A percentile compares a stretch with the other conserved stretches of the same genome.
Evolutionary conservation across 2,329 filamentous ascomycete genomes (phyloP).

Genomic region (Cryphonectria japonica): DNA sequence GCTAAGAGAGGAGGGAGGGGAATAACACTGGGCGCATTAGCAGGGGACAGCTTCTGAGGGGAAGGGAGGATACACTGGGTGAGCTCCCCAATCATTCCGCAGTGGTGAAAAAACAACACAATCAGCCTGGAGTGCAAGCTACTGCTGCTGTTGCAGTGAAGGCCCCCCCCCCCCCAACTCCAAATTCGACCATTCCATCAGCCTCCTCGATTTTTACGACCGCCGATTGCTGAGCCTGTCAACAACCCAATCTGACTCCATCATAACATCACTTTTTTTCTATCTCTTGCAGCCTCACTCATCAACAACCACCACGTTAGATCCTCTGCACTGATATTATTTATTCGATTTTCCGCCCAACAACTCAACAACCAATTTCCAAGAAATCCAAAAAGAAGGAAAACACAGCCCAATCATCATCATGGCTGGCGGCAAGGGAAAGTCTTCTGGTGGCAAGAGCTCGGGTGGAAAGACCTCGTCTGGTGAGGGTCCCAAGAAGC

Average conservation of each 20-base stretch:
- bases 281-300: background rate
- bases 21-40: conserved; percentile 1
- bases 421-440: conserved; percentile 91
- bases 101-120: conserved; percentile 19
- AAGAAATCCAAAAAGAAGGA: background rate
- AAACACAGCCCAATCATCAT: conserved; percentile 32
- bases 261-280: background rate
- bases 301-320: background rate
- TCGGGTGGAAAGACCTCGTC: conserved; percentile 73
- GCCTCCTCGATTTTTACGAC: conserved; percentile 25
- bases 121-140: conserved; percentile 2
- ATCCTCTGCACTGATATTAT: background rate
- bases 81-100: background rate
- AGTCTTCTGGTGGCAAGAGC: conserved; percentile 86
- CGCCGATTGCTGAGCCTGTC: background rate
- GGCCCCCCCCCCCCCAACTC: conserved; percentile 6
- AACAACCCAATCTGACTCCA: conserved; percentile 13
- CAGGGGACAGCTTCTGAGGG: conserved; percentile 12
- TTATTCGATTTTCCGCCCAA: background rate
- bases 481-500: conserved; percentile 76
- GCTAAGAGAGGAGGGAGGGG: conserved; percentile 3
- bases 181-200: conserved; percentile 11
- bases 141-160: background rate
- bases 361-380: background rate
- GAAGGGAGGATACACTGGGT: background rate